Evolutionary conservation across 106 monocot species (phyloP).

Genomic region (Agapanthus africanus): DNA sequence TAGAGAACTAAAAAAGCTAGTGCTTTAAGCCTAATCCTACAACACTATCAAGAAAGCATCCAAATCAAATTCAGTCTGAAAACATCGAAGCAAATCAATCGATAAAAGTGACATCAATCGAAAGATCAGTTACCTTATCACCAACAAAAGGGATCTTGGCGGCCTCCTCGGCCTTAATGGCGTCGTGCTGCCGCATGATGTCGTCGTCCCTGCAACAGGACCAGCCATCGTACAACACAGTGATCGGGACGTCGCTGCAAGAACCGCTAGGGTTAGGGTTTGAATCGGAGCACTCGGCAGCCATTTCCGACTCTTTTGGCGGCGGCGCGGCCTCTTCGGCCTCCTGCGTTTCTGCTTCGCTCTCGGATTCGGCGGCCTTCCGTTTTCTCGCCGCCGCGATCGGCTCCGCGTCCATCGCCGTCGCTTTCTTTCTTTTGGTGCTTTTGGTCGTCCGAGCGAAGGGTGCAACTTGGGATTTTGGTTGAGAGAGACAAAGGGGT

Average conservation of each 20-base stretch:
- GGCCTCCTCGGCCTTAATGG: constrained; percentile 15
- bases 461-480: too few species aligned
- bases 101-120: not conserved
- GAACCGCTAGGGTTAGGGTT: constrained; percentile 6
- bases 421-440: too few species aligned
- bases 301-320: not conserved
- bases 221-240: constrained; percentile 10
- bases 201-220: constrained; percentile 18
- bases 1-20: not conserved
- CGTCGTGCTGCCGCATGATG: constrained; percentile 15
- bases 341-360: too few species aligned
- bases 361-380: too few species aligned
- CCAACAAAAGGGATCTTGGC: constrained; percentile 19
- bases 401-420: too few species aligned
- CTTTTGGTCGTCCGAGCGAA: too few species aligned
- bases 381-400: too few species aligned
- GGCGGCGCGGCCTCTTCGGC: too few species aligned
- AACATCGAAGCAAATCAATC: not conserved
- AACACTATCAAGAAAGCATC: not conserved
- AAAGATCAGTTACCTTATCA: constrained; percentile 12
- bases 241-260: not conserved
- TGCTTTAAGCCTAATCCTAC: not conserved
- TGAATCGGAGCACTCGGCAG: constrained; percentile 28
- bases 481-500: too few species aligned
- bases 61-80: not conserved